Evolutionary conservation across 805 yeast genomes (phyloP), one percentile per base, ranked within the genome.

Genomic region (Nakazawaea populi): DNA sequence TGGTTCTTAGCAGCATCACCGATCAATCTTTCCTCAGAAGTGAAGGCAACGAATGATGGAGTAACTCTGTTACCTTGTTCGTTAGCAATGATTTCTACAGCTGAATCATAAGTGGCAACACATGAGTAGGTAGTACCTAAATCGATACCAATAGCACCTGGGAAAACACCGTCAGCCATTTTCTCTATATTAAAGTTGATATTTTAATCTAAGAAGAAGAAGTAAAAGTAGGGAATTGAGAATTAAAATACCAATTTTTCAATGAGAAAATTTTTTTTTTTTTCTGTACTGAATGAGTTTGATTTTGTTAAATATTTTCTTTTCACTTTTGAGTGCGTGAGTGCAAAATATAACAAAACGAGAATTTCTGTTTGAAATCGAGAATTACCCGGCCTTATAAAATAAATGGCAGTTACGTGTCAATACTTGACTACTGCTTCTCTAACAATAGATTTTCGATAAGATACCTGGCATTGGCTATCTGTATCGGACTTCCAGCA

Each of bases 71-170:
- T 83, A 83, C 89, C 89, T 76, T 83, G 89, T 73, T 83, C 89
- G 75, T 83, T 83, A 67, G 89, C 88, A 73, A 83, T 82, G 68
- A 83, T 83, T 70, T 83, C 89, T 67, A 83, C 89, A 70, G 83
- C 83, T 61, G 82, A 77, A 72, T 82, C 85, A 77, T 79, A 83
- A 68, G 84, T 83, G 72, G 88, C 89, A 65, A 83, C 89, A 83
- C 89, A 83, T 55, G 89, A 83, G 67, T 69, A 69, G 61, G 89
- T 84, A 66, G 96, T 88, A 83, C 96, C 96, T 76, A 88, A 80
- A 82, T 91, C 98, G 85, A 92, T 92, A 86, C 99, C 99, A 73
- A 89, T 87, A 76, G 94, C 94, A 87, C 97, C 97, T 84, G 91
- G 94, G 86, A 87, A 90, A 80, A 90, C 94, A 86, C 96, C 96